These are phyloP conservation scores for Massarina eburnea DNA, from an alignment of 2,329 filamentous ascomycete species.

Conservation along the genomic window DNA sequence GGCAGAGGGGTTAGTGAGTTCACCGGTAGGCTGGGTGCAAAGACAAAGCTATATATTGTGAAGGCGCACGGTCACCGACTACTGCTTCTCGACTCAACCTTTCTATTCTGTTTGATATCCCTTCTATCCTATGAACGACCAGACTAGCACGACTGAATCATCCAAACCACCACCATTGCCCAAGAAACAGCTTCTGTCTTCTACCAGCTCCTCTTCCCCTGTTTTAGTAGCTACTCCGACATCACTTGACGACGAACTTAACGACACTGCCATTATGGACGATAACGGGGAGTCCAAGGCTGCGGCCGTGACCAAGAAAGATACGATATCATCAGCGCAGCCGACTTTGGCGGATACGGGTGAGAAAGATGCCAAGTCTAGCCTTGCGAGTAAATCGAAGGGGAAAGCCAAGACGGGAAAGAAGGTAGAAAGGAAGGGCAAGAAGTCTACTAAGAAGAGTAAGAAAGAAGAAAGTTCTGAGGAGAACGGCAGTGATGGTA, in stretches of 20 bases:
- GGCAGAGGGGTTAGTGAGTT: neutral
- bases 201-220: conserved; percentile 25
- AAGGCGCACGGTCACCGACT: neutral
- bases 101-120: neutral
- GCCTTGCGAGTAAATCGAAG: conserved; percentile 5
- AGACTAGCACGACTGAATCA: conserved; percentile 12
- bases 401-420: conserved; percentile 13
- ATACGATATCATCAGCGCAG: conserved; percentile 8
- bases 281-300: conserved; percentile 9
- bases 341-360: conserved; percentile 3
- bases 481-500: conserved; percentile 3
- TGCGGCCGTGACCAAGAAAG: conserved; percentile 1
- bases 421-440: conserved; percentile 10
- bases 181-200: conserved; percentile 14
- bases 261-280: conserved; percentile 14
- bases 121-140: conserved; percentile 21
- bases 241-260: conserved; percentile 18
- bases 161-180: conserved; percentile 8
- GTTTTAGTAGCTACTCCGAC: conserved; percentile 27
- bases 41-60: neutral
- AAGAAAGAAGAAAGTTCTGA: conserved; percentile 10
- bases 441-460: conserved; percentile 3
- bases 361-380: conserved; percentile 12
- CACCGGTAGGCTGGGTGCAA: neutral
- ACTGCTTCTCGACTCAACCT: neutral